Evolutionary conservation across 352 stramenopile genomes (phyloP), one percentile per base, ranked within the genome.

Genomic region (Globisporangium radiosum): DNA sequence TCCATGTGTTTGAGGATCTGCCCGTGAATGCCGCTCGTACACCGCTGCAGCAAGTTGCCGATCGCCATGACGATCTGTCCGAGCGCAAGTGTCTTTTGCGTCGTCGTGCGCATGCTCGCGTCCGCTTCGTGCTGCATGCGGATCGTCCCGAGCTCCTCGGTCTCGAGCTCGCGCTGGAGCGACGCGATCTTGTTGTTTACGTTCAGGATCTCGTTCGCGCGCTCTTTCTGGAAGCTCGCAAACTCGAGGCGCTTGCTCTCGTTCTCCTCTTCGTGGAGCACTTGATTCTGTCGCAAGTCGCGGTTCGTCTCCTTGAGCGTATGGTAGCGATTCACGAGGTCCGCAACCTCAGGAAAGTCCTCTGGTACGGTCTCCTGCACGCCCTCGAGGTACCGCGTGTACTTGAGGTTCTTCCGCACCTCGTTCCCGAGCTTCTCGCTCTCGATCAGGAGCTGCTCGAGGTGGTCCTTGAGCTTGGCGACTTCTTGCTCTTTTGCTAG

Each of bases 301-400:
- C 68, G 70, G 65, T 98, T 98, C 14, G 90, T 95, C 60, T 95
- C 88, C 52, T 92, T 91, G 17, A 98, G 71, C 11, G 91, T 98
- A 45, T 88, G 87, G 71, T 96, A 97, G 9, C 90, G 82, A 51
- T 97, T 97, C 49, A 97, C 76, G 2, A 98, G 64, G 66, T 97
- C 92, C 4, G 79, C 81, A 9, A 97, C 84, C 65, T 98, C 92
- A 0, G 90, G 87, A 65, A 96, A 98, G 60, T 97, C 91, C 58
- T 98, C 91, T 0, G 88, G 85, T 8, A 94, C 76, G 5, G 78
- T 78, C 60, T 96, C 87, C 62, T 97, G 88, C 7, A 98, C 92
- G 3, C 91, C 67, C 60, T 96, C 83, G 9, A 97, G 63, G 60
- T 95, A 97, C 11, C 79, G 66, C 42, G 86, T 84, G 73, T 96